A percentile compares a stretch with the other conserved stretches of the same genome.
These are phyloP conservation scores for Cetradonia linearis DNA, from an alignment of 495 filamentous ascomycete genomes.

Conservation along the genomic window DNA sequence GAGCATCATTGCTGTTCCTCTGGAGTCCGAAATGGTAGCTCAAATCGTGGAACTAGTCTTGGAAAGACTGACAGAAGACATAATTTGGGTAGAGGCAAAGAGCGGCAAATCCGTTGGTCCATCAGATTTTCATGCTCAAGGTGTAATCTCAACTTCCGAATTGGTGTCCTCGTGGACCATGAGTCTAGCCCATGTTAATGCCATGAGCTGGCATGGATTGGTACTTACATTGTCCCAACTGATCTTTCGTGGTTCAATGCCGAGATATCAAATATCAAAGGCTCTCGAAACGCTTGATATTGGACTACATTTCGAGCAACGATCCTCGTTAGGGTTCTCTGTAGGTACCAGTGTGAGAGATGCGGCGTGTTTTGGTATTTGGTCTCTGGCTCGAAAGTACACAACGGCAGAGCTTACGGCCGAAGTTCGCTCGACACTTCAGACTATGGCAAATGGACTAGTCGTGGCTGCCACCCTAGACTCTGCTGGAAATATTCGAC, in stretches of 20 bases:
- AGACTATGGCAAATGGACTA: slow-evolving; percentile 62
- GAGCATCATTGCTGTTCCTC: slow-evolving; percentile 68
- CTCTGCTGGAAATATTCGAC: slow-evolving; percentile 80
- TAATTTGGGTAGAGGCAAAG: background rate
- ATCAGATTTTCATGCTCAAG: background rate
- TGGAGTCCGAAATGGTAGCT: slow-evolving; percentile 66
- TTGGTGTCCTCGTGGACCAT: slow-evolving; percentile 27
- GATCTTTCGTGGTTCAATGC: slow-evolving; percentile 66
- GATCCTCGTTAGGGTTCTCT: slow-evolving; percentile 66
- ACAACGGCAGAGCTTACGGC: slow-evolving; percentile 53
- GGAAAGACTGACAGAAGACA: slow-evolving; percentile 60
- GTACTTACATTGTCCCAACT: slow-evolving; percentile 79
- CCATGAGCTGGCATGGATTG: slow-evolving; percentile 83
- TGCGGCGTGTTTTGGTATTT: slow-evolving; percentile 91
- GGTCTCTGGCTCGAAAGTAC: slow-evolving; percentile 83
- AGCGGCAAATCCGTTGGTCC: background rate
- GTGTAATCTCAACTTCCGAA: background rate
- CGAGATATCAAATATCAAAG: slow-evolving; percentile 51
- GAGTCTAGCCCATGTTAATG: slow-evolving; percentile 62
- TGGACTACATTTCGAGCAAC: slow-evolving; percentile 76
- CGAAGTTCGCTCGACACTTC: slow-evolving; percentile 27
- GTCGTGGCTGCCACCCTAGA: slow-evolving; percentile 77
- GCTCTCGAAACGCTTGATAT: slow-evolving; percentile 61
- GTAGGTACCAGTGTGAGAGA: slow-evolving; percentile 92
- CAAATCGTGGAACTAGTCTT: slow-evolving; percentile 81